Percentiles rank a stretch among this genome's conserved stretches.
Evolutionary conservation across 176 grass and related monocot genomes (phyloP).

Genomic region (Pontederia paniculata): DNA sequence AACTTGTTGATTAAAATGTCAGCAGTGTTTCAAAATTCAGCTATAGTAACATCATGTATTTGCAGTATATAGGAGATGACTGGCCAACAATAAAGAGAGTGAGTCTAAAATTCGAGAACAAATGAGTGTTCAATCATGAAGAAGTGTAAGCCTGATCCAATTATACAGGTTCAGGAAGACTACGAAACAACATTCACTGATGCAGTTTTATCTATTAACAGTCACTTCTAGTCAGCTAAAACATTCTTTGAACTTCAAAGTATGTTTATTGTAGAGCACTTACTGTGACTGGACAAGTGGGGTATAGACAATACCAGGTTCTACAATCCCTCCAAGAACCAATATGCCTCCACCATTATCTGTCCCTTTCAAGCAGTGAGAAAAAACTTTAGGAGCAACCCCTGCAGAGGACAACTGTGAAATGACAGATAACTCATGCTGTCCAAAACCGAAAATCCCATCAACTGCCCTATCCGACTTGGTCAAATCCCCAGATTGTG

Average conservation of each 20-base stretch:
- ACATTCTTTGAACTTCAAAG: not conserved
- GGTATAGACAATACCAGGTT: slow-evolving; percentile 85
- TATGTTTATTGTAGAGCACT: slow-evolving; percentile 22
- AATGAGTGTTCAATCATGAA: no score
- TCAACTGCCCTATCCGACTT: slow-evolving; percentile 85
- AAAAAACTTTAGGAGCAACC: slow-evolving; percentile 77
- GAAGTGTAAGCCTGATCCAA: no score
- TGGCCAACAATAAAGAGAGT: no score
- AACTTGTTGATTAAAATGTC: no score
- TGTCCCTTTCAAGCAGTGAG: slow-evolving; percentile 94
- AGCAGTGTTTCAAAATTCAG: no score
- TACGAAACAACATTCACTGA: no score
- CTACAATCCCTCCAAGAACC: slow-evolving; percentile 83
- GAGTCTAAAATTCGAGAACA: no score
- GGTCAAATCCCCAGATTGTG: slow-evolving; percentile 72
- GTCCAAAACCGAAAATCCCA: slow-evolving; percentile 97
- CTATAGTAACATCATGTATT: no score
- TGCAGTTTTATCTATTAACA: no score
- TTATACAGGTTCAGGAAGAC: no score
- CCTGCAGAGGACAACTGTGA: slow-evolving; percentile 68
- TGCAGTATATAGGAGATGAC: no score
- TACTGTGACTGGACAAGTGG: slow-evolving; percentile 90
- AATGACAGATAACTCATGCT: slow-evolving; percentile 63
- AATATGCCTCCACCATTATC: slow-evolving; percentile 89
- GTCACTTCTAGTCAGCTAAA: no score